Percentiles rank a stretch among this genome's conserved stretches.
phyloP scores from a whole-genome alignment of 2,329 filamentous ascomycete genomes.

The Penicillium hesseltinei region DNA sequence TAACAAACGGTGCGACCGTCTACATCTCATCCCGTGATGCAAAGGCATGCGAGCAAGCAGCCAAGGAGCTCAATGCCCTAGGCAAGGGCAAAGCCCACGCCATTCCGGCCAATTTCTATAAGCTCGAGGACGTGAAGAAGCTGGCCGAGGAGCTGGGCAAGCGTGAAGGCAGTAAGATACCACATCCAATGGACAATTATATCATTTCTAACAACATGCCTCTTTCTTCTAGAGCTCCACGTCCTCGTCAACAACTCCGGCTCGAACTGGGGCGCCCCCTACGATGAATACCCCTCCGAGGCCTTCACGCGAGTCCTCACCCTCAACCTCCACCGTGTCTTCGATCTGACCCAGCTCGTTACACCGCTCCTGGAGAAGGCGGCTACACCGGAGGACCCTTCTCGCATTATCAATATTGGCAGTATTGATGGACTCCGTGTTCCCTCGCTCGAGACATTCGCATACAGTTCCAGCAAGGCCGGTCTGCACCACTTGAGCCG shows the following conservation, averaged over 20 bases:
- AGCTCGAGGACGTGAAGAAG: slow-evolving; percentile 51
- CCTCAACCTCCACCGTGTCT: slow-evolving; percentile 55
- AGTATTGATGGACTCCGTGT: slow-evolving; percentile 55
- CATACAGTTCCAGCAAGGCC: slow-evolving; percentile 54
- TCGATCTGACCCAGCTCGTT: slow-evolving; percentile 48
- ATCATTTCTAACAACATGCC: background rate
- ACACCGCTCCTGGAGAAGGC: slow-evolving; percentile 50
- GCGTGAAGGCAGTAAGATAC: slow-evolving; percentile 57
- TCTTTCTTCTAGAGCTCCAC: slow-evolving; percentile 39
- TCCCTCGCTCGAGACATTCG: slow-evolving; percentile 53
- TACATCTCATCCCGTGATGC: slow-evolving; percentile 56
- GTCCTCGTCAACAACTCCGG: slow-evolving; percentile 55
- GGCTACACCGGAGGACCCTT: slow-evolving; percentile 43
- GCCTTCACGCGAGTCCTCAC: slow-evolving; percentile 59
- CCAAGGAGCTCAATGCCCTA: slow-evolving; percentile 49
- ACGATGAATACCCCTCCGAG: slow-evolving; percentile 57
- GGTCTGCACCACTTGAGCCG: slow-evolving; percentile 55
- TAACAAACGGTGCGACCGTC: slow-evolving; percentile 53
- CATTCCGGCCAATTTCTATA: slow-evolving; percentile 53
- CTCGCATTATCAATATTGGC: slow-evolving; percentile 54
- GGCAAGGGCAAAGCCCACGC: slow-evolving; percentile 53
- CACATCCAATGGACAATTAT: slow-evolving; percentile 27
- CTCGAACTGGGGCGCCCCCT: slow-evolving; percentile 56
- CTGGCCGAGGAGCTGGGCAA: slow-evolving; percentile 51
- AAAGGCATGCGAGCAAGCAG: slow-evolving; percentile 49